Percentiles rank a stretch among this genome's conserved stretches.
These are phyloP conservation scores for Termitomyces sp. DNA, from an alignment of 768 basidiomycete species.

Conservation along the genomic window DNA sequence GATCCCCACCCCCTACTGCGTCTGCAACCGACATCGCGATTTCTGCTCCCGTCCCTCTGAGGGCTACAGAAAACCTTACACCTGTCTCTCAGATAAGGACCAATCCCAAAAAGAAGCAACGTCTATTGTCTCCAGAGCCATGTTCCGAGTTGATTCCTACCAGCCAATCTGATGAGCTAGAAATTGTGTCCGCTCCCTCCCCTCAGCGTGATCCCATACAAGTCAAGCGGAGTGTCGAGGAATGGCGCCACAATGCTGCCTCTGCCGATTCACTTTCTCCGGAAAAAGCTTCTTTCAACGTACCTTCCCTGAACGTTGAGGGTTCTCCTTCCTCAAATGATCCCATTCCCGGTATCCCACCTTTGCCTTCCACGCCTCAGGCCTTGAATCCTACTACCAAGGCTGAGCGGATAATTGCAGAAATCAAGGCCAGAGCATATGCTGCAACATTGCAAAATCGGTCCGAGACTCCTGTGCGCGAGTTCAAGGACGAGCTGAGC, in stretches of 20 bases:
- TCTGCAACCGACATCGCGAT: conserved; percentile 7
- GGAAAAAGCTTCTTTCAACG: conserved; percentile 15
- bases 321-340: conserved; percentile 24
- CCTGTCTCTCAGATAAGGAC: conserved; percentile 15
- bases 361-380: conserved; percentile 31
- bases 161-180: conserved; percentile 67
- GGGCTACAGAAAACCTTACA: conserved; percentile 26
- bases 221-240: conserved; percentile 37
- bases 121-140: conserved; percentile 31
- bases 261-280: conserved; percentile 13
- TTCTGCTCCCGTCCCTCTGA: conserved; percentile 13
- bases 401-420: conserved; percentile 57
- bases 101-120: conserved; percentile 35
- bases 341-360: conserved; percentile 13
- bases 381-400: conserved; percentile 40
- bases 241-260: conserved; percentile 39
- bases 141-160: conserved; percentile 47
- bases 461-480: conserved; percentile 32
- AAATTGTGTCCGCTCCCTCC: conserved; percentile 38
- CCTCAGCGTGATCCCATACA: conserved; percentile 23
- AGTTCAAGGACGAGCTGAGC: conserved; percentile 45
- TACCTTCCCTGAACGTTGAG: conserved; percentile 5
- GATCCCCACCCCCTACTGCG: conserved; percentile 22
- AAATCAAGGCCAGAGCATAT: conserved; percentile 62
- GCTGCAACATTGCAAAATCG: conserved; percentile 46